Conservation (phyloP, 805 yeast species). For the Wickerhamomyces queroliae region DNA sequence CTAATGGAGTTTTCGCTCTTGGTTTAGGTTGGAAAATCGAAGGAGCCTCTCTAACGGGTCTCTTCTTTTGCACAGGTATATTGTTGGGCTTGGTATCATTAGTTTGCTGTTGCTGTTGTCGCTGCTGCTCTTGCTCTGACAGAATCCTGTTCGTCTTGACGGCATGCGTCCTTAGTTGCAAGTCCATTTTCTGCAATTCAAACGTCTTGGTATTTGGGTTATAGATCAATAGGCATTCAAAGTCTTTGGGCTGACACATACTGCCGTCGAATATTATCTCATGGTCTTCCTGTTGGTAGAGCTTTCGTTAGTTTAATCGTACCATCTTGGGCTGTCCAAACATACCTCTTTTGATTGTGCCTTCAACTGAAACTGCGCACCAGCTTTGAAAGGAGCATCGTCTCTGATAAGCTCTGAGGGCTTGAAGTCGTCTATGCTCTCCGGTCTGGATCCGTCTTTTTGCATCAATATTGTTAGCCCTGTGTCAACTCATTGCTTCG, state of each 20-base stretch:
- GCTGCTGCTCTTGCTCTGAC: slow-evolving; percentile 1
- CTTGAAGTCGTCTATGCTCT: slow-evolving; percentile 8
- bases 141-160: slow-evolving; percentile 1
- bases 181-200: slow-evolving; percentile 13
- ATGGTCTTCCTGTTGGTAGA: slow-evolving; percentile 2
- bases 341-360: slow-evolving; percentile 12
- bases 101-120: background rate
- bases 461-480: background rate
- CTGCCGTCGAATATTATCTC: slow-evolving; percentile 14
- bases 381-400: background rate
- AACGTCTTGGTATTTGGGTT: slow-evolving; percentile 11
- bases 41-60: slow-evolving; percentile 13
- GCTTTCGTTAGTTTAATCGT: background rate
- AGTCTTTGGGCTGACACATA: slow-evolving; percentile 4
- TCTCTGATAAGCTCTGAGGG: slow-evolving; percentile 8
- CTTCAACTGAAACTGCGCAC: slow-evolving; percentile 9
- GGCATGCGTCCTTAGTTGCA: slow-evolving; percentile 7
- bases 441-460: slow-evolving; percentile 12
- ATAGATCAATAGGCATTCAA: slow-evolving; percentile 19
- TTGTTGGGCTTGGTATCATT: background rate
- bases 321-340: background rate
- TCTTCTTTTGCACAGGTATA: slow-evolving; percentile 6
- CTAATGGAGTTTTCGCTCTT: slow-evolving; percentile 12
- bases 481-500: background rate
- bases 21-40: slow-evolving; percentile 21